Evolutionary conservation across 495 filamentous ascomycete genomes (phyloP), one percentile per base, ranked within the genome.

Genomic region (Tirmania nivea): DNA sequence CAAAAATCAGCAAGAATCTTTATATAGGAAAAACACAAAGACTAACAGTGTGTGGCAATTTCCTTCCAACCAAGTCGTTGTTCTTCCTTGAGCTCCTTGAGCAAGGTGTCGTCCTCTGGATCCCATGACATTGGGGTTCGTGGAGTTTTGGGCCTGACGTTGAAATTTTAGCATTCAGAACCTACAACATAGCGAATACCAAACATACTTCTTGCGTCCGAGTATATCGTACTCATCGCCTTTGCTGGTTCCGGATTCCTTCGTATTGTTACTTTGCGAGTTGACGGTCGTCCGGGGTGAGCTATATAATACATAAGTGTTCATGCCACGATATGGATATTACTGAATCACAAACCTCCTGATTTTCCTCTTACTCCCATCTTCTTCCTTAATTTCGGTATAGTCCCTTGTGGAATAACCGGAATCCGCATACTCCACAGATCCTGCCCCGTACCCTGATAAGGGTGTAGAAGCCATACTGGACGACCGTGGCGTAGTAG

Each of bases 101-200:
- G 59, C 37, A 64, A 45, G 19, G 59, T 57, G 52, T 65, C 62
- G 17, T 65, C 62, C 51, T 65, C 56, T 35, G 62, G 62, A 50
- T 65, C 62, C 62, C 62, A 65, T n/a, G 59, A 62, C 62, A 65
- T 64, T 14, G 62, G 62, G 34, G 62, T 65, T 10, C 62, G 59
- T 20, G 62, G 62, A 37, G 62, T 65, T 55, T 65, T 65, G 6
- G 62, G 62, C 48, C 62, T 64, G 25, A 31, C 16, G 42, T 48
- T 34, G 42, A 19, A n/a, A 50, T n/a, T 12, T 56, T 52, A 52
- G 31, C 52, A 20, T 59, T 48, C 61, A 58, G 14, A 48, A 34
- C 10, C 21, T 48, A 34, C 21, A 48, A 1, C n/a, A 21, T 7
- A 55, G 21, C 36, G 34, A 17, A 39, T 42, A 21, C 19, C 35